Base-by-base conservation (phyloP, 352 stramenopile genomes). In the Phytophthora pisi region DNA sequence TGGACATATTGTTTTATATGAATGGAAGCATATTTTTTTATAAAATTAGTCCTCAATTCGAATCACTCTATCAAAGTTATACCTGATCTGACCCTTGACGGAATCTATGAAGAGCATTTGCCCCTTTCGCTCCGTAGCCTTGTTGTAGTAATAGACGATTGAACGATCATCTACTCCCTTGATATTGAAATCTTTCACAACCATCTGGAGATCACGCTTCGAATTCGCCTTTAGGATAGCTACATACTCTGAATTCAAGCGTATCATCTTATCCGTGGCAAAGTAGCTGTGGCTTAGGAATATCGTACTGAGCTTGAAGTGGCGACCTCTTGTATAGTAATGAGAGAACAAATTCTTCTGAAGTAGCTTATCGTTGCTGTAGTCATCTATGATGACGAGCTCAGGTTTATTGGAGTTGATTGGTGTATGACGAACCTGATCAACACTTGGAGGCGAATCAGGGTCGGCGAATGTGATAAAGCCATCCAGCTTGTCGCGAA, bases 301-400 rank as follows among this genome's bases (percentile, higher is more conserved):
- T 43, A 43, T 43, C 9, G 36, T 43, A 16, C 9, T 16, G 36
- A 43, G 36, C 13, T 43, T 43, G 13, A 43, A 43, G 36, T 43
- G 57, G 40, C 59, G 7, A 0, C 59, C 24, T 10, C 51, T 34
- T 1, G 51, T 58, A 0, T 18, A 38, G 18, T 49, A 58, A 34
- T 58, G 34, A 49, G 34, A 58, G 20, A 58, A 58, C 7, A 58
- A 11, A 45, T 58, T 58, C 34, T 58, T 58, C 34, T 58, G 63
- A 2, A 70, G 55, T 18, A 49, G 15, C 38, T 59, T 36, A 61
- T 70, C 55, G n/a, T 65, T 70, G 9, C 15, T 54, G 20, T 65
- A 70, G 5, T 70, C 63, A 36, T 70, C 63, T 23, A 70, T 70
- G n/a, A 70, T 59, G 3, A 70, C 55, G 6, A 70, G 28, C 43